A percentile compares a stretch with the other conserved stretches of the same genome.
Evolutionary conservation across 306 rosid species (phyloP).

Genomic region (Quercus cerris): DNA sequence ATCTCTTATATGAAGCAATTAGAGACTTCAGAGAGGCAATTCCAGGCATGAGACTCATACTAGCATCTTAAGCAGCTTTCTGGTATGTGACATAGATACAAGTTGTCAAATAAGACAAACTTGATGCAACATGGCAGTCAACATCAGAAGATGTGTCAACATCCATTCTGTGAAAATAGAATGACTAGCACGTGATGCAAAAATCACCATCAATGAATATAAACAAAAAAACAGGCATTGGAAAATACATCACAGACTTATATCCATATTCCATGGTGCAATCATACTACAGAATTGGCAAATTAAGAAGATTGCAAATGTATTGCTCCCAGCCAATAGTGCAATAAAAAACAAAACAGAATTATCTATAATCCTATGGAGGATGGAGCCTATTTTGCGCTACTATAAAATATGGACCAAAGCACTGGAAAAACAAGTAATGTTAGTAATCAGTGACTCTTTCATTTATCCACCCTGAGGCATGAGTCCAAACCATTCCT

Average conservation of each 20-base stretch:
- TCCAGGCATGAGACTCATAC: background rate
- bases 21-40: background rate
- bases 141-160: background rate
- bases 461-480: background rate
- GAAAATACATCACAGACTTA: background rate
- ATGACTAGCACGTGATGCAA: background rate
- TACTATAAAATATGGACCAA: background rate
- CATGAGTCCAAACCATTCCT: background rate
- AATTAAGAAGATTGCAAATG: background rate
- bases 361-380: background rate
- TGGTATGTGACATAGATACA: background rate
- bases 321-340: background rate
- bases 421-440: background rate
- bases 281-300: background rate
- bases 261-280: background rate
- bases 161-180: background rate
- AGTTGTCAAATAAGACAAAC: background rate
- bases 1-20: background rate
- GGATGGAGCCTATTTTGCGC: background rate
- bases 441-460: background rate
- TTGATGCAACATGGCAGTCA: background rate
- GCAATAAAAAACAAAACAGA: background rate
- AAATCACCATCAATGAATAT: background rate
- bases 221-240: background rate
- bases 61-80: background rate